Evolutionary conservation across 176 grass and related monocot species (phyloP).

Genomic region (Luzula sylvatica): DNA sequence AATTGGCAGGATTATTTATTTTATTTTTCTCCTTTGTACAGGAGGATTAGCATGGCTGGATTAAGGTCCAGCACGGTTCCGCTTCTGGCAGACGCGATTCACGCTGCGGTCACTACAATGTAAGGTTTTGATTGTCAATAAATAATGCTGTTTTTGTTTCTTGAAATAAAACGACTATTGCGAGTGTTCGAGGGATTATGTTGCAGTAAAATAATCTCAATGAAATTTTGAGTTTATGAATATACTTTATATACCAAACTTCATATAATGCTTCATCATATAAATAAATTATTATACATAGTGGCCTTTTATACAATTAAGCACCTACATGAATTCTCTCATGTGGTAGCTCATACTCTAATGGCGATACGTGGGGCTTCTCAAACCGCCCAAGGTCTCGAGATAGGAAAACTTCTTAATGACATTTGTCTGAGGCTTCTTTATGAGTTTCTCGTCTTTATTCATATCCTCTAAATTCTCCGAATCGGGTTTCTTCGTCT

Average conservation of each 20-base stretch:
- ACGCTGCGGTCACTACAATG: slow-evolving; percentile 59
- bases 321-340: too few relatives aligned
- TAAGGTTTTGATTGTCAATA: slow-evolving; percentile 13
- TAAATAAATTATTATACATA: too few relatives aligned
- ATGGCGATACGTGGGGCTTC: slow-evolving; percentile 51
- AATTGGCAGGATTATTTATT: not conserved
- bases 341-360: slow-evolving; percentile 28
- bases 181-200: too few relatives aligned
- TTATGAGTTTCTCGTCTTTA: slow-evolving; percentile 48
- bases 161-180: not conserved
- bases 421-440: slow-evolving; percentile 55
- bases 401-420: slow-evolving; percentile 58
- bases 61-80: slow-evolving; percentile 52
- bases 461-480: slow-evolving; percentile 19
- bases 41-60: slow-evolving; percentile 99
- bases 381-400: slow-evolving; percentile 43
- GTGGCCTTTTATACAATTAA: too few relatives aligned
- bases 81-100: slow-evolving; percentile 78
- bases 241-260: too few relatives aligned
- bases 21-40: slow-evolving; percentile 29
- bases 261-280: too few relatives aligned
- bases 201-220: slow-evolving; percentile 3
- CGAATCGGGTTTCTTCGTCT: slow-evolving; percentile 23
- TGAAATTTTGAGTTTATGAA: slow-evolving; percentile 5
- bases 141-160: not conserved